phyloP scores from a whole-genome alignment of 306 rosid genomes.

The Inga oerstediana region DNA sequence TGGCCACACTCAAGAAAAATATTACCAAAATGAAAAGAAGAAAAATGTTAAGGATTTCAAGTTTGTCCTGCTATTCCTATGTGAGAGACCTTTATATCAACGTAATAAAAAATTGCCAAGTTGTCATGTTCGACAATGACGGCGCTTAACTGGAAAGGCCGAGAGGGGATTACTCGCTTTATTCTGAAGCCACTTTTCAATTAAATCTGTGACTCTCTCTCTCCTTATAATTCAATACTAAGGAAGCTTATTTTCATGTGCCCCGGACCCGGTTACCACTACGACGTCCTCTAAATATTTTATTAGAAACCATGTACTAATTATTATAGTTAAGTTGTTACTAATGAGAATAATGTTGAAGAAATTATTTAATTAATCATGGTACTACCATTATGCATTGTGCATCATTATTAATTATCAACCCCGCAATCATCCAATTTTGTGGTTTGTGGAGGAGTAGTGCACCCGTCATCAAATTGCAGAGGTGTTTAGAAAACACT shows the following conservation, averaged over 20 bases:
- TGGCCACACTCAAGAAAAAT: neutral
- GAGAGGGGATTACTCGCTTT: conserved; percentile 33
- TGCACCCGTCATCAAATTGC: neutral
- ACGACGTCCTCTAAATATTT: neutral
- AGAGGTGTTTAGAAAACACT: too few species aligned
- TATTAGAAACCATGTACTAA: neutral
- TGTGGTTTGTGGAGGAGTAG: neutral
- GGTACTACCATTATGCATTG: neutral
- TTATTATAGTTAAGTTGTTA: neutral
- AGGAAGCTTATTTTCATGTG: neutral
- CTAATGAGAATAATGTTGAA: neutral
- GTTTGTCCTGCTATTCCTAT: neutral
- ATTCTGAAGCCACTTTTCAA: conserved; percentile 10
- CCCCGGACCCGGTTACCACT: neutral
- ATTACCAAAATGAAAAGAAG: neutral
- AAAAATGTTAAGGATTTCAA: neutral
- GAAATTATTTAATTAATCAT: neutral
- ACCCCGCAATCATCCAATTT: neutral
- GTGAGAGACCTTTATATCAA: conserved; percentile 11
- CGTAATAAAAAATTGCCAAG: conserved; percentile 1
- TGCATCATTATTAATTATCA: neutral
- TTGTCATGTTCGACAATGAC: conserved; percentile 30
- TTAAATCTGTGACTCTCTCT: neutral
- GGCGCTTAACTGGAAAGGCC: conserved; percentile 10
- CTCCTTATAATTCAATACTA: neutral